Percentiles rank a stretch among this genome's conserved stretches.
These are phyloP conservation scores for Massarina eburnea DNA, from an alignment of 2,329 filamentous ascomycete genomes.

Conservation along the genomic window DNA sequence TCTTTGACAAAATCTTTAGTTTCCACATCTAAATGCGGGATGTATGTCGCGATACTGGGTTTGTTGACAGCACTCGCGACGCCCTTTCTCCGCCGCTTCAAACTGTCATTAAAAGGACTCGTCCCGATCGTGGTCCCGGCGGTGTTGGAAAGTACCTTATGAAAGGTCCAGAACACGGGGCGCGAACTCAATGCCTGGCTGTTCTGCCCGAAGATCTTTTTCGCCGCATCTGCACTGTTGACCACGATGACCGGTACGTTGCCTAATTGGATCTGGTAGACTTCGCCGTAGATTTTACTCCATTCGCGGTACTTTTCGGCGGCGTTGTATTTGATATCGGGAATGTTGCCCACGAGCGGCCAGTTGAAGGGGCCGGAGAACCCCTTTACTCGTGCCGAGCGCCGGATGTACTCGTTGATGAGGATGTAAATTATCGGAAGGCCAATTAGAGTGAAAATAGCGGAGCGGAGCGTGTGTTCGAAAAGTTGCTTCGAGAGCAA, in stretches of 20 bases:
- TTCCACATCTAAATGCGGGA: slow-evolving; percentile 64
- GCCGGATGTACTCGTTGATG: slow-evolving; percentile 41
- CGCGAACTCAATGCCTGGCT: slow-evolving; percentile 46
- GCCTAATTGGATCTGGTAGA: slow-evolving; percentile 51
- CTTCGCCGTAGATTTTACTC: slow-evolving; percentile 44
- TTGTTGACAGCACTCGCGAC: slow-evolving; percentile 67
- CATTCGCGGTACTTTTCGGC: slow-evolving; percentile 48
- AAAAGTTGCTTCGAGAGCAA: slow-evolving; percentile 23
- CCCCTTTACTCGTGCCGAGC: slow-evolving; percentile 38
- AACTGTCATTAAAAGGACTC: slow-evolving; percentile 65
- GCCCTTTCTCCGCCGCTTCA: slow-evolving; percentile 66
- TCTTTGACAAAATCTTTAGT: slow-evolving; percentile 65
- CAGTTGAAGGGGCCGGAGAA: slow-evolving; percentile 44
- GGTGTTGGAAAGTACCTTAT: slow-evolving; percentile 62
- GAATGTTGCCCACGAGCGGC: slow-evolving; percentile 47
- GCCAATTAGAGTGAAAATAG: slow-evolving; percentile 25
- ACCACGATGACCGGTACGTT: slow-evolving; percentile 50
- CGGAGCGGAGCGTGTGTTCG: slow-evolving; percentile 27
- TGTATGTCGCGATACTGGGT: slow-evolving; percentile 63
- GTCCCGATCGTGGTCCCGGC: slow-evolving; percentile 70
- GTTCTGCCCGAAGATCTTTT: slow-evolving; percentile 46
- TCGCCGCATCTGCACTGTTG: slow-evolving; percentile 45
- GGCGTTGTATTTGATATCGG: slow-evolving; percentile 46
- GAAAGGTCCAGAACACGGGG: slow-evolving; percentile 51
- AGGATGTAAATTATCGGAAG: slow-evolving; percentile 39